Percentiles rank a stretch among this genome's conserved stretches.
phyloP scores from a whole-genome alignment of 2,329 filamentous ascomycete species.

The Clonostachys rhizophaga region DNA sequence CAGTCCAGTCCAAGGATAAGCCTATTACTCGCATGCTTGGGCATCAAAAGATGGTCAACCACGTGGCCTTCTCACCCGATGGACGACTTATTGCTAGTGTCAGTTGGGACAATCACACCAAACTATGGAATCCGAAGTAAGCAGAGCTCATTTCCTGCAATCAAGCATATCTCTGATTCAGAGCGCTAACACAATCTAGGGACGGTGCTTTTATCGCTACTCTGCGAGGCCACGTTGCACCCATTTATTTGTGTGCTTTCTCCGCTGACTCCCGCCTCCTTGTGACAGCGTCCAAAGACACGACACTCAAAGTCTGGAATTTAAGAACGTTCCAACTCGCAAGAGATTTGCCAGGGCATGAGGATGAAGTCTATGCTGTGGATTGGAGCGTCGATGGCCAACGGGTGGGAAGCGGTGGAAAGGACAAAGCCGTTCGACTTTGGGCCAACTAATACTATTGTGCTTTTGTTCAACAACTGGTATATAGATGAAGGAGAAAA shows the following conservation, averaged over 20 bases:
- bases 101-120: slow-evolving; percentile 92
- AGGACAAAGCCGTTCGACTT: slow-evolving; percentile 74
- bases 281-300: slow-evolving; percentile 86
- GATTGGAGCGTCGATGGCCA: slow-evolving; percentile 94
- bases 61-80: slow-evolving; percentile 91
- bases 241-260: slow-evolving; percentile 90
- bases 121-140: slow-evolving; percentile 79
- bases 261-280: slow-evolving; percentile 87
- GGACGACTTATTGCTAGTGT: slow-evolving; percentile 82
- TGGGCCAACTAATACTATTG: slow-evolving; percentile 51
- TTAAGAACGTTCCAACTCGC: slow-evolving; percentile 79
- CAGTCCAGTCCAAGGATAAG: slow-evolving; percentile 64
- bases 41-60: slow-evolving; percentile 95
- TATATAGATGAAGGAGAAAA: no score
- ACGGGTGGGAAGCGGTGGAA: slow-evolving; percentile 85
- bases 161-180: not conserved
- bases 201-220: slow-evolving; percentile 80
- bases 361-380: slow-evolving; percentile 89
- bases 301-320: slow-evolving; percentile 93
- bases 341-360: slow-evolving; percentile 78
- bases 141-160: slow-evolving; percentile 34
- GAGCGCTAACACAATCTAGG: slow-evolving; percentile 22
- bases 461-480: no score
- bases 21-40: slow-evolving; percentile 85
- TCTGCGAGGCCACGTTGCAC: slow-evolving; percentile 80